Percentiles rank a stretch among this genome's conserved stretches.
Conservation (phyloP, 2,329 filamentous ascomycete species). For the Aspergillus melleus region DNA sequence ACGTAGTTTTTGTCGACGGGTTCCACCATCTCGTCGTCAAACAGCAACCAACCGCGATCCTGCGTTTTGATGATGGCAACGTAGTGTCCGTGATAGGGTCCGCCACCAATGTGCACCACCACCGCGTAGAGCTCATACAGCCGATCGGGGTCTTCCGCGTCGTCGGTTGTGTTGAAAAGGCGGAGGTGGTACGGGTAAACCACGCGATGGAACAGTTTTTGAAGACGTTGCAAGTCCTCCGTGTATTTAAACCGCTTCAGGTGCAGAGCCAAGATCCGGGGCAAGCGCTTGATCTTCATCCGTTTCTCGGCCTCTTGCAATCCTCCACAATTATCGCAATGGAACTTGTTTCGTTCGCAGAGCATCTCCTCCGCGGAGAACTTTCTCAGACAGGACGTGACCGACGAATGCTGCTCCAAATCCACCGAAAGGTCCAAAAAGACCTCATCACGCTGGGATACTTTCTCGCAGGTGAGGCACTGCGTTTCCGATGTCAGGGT, state of each 20-base stretch:
- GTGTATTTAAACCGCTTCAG: constrained; percentile 98
- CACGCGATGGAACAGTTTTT: constrained; percentile 95
- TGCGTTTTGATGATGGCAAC: constrained; percentile 97
- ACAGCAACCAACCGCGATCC: constrained; percentile 91
- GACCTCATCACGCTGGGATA: constrained; percentile 91
- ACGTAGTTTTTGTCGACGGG: constrained; percentile 97
- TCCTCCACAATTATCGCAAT: constrained; percentile 95
- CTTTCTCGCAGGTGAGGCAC: constrained; percentile 93
- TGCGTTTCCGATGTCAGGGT: constrained; percentile 93
- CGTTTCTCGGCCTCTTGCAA: constrained; percentile 97
- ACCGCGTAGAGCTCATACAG: constrained; percentile 97
- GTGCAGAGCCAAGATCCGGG: constrained; percentile 87
- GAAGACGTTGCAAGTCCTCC: constrained; percentile 86
- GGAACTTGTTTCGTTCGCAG: constrained; percentile 97
- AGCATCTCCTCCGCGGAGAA: constrained; percentile 99
- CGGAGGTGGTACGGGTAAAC: constrained; percentile 96
- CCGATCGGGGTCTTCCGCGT: constrained; percentile 88
- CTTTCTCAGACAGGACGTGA: constrained; percentile 90
- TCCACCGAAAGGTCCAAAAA: constrained; percentile 97
- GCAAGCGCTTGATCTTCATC: constrained; percentile 97
- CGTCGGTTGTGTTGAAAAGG: constrained; percentile 95
- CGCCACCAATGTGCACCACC: constrained; percentile 94
- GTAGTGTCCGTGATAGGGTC: constrained; percentile 96
- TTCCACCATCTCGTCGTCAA: constrained; percentile 98
- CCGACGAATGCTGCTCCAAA: constrained; percentile 89